These are phyloP conservation scores for Colletotrichum lentis DNA, from an alignment of 2,329 filamentous ascomycete species.

Conservation along the genomic window DNA sequence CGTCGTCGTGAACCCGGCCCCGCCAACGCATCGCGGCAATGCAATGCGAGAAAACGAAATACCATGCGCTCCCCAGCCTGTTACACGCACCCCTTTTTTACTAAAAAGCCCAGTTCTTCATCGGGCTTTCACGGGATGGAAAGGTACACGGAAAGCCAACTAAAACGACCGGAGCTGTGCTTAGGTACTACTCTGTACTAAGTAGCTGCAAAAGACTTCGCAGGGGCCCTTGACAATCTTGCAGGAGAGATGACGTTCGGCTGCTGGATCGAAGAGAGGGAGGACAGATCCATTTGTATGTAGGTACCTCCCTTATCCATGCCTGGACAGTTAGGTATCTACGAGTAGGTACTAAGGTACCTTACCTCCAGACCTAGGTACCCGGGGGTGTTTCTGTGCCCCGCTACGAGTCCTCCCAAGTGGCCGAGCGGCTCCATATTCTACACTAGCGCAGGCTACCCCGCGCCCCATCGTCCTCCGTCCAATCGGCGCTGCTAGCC, in stretches of 20 bases:
- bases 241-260: slow-evolving; percentile 37
- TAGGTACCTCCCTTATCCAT: neutral
- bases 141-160: neutral
- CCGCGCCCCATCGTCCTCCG: slow-evolving; percentile 15
- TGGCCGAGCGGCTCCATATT: slow-evolving; percentile 9
- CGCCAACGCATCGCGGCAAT: slow-evolving; percentile 26
- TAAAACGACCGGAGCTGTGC: neutral
- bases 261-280: slow-evolving; percentile 15
- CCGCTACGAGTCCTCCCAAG: slow-evolving; percentile 17
- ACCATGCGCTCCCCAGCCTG: slow-evolving; percentile 5
- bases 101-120: slow-evolving; percentile 2
- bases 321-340: too few species aligned
- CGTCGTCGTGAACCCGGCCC: neutral
- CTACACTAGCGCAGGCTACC: slow-evolving; percentile 29
- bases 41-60: slow-evolving; percentile 31
- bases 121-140: slow-evolving; percentile 34
- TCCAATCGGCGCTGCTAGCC: slow-evolving; percentile 20
- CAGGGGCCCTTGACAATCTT: slow-evolving; percentile 7
- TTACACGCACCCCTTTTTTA: neutral
- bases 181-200: too few species aligned
- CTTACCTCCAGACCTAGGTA: too few species aligned
- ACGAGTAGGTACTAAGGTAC: too few species aligned
- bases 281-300: slow-evolving; percentile 29
- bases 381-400: neutral
- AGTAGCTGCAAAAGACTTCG: too few species aligned